Evolutionary conservation across 345 rosid genomes (phyloP), one percentile per base, ranked within the genome.

Genomic region (Heritiera littoralis): DNA sequence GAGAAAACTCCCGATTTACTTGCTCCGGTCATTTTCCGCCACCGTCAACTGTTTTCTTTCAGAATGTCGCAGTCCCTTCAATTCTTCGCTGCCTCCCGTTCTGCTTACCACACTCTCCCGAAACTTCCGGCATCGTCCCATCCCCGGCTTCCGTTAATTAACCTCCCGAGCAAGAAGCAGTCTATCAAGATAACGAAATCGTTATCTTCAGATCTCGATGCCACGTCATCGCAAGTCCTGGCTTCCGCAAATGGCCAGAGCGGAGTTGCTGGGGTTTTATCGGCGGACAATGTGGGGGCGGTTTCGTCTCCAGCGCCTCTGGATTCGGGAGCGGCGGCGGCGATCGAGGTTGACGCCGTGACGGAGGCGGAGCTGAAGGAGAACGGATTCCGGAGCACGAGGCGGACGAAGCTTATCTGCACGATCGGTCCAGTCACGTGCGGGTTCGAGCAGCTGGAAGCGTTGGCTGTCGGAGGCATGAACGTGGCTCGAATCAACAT

Each of bases 381-480:
- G 96, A 97, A 97, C n/a, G 99, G 99, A 30, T 94, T 93, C 88
- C 82, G 99, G 78, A 97, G 99, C 89, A 97, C 98, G 41, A 84
- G 99, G 81, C 85, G 99, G 78, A 97, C 99, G 64, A 97, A 97
- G 90, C 89, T 97, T 38, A 84, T 97, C 79, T 94, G 99, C 86
- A 97, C 98, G 69, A 93, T 97, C 63, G 99, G 99, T 5, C 99
- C 98, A 0, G 90, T 90, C 28, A 92, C 99, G 1, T 94, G 91
- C 80, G 95, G 92, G 48, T 92, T 91, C 82, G 93, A 97, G 80
- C 92, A 97, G 87, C 86, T 97, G 72, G 94, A 92, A 84, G 94
- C 98, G 30, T 84, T 94, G 66, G 98, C 98, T 5, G 95, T 86
- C 0, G 98, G 98, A 2, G 99, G 98, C n/a, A 97, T 97, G 99